Evolutionary conservation across 2,329 filamentous ascomycete species (phyloP), one percentile per base, ranked within the genome.

Genomic region (Cyphellophora attinorum): DNA sequence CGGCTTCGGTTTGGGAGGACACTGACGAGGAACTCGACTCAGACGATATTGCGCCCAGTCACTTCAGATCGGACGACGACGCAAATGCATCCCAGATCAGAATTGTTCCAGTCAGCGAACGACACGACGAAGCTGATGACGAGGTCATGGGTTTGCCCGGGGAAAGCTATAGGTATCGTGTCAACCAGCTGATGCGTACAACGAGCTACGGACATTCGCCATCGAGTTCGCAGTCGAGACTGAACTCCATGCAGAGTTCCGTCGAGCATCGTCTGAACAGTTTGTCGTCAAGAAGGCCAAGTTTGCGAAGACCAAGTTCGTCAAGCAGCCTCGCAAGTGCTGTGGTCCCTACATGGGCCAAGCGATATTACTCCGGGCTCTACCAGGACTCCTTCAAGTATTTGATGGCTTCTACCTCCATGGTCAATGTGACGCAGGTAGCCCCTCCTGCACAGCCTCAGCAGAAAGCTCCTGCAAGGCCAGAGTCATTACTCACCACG

Each of bases 311-410:
- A 15, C 45, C 46, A 11, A 35, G 60, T 19, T 70, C 67, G 10
- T 59, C 59, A 30, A 56, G 63, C 13, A 70, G 62, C 39, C 56
- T 60, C 15, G 44, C 64, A 17, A 47, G 63, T 32, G 57, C 55
- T 53, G 23, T 44, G 45, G 12, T 55, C 66, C 28, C 68, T 1
- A 55, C 61, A 5, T 72, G 68, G 55, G 60, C 58, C 27, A 76
- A 68, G 46, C 60, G 84, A 11, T 86, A 85, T 57, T 86, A 86
- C 53, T 51, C 48, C 8, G 46, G 46, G 19, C 35, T 44, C 19
- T 49, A 49, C 35, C 40, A 31, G 14, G 42, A 49, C 15, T 43
- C 45, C 3, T 47, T 49, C 27, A 37, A 43, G 11, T 40, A 40
- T 33, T 34, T 49, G 17, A 40, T 44, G 33, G 23, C 39, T 15